Base-by-base conservation (phyloP, 257 asterid genomes). In the Coffea canephora region DNA sequence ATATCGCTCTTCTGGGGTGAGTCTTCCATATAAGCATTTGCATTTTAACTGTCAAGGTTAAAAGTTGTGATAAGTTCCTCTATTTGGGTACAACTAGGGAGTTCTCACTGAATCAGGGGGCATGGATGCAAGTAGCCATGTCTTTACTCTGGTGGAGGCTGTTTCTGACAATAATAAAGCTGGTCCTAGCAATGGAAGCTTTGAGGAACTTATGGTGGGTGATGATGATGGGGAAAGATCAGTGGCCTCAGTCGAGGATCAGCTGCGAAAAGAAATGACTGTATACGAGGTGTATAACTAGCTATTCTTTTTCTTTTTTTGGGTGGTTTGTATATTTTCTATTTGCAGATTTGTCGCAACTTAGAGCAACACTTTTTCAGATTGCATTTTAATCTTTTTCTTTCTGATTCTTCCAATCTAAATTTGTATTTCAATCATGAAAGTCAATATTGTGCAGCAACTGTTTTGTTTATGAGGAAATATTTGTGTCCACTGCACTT, bases 191-290 rank as follows among this genome's bases (percentile, higher is more conserved):
- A 75, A 84, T 79, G 94, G 92, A 77, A 72, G 83, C 86, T 80
- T 88, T 75, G 99, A 96, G 85, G 99, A 96, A 86, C 90, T 95
- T 79, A 86, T 89, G 68, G 88, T 73, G 23, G 96, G 94, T 66
- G 99, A 95, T 71, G 99, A 94, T 80, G 98, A 96, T 18, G 93
- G 91, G 77, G 98, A 91, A 75, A 83, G 89, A 78, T 88, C 97
- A 31, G 97, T 94, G 65, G 96, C 97, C 82, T 94, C 98, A 73
- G 91, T 90, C 67, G 98, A 96, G 88, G 98, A 96, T 81, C 98
- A 94, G 84, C 83, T 96, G 79, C 96, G 83, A 49, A 94, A 92
- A 89, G 98, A 96, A 90, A 96, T 96, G 98, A 91, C 95, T 25
- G 92, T 96, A 55, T 96, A 92, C 78, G 98, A 96, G 98, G 99